Evolutionary conservation across 2,329 filamentous ascomycete genomes (phyloP).

Genomic region (Calcarisporium arbuscula): DNA sequence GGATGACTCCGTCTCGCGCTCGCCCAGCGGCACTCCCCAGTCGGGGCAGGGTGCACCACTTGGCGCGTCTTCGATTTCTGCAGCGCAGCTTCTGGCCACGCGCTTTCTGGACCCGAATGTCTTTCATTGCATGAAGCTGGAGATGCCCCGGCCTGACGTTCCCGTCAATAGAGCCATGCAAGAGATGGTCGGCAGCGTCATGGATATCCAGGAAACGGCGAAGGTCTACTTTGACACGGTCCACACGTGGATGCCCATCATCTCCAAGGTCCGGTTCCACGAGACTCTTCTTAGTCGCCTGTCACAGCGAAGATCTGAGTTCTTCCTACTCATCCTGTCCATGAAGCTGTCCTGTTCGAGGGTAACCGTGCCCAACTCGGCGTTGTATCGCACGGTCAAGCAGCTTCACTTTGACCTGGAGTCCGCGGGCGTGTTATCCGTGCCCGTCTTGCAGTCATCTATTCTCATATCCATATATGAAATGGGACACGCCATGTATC

Average conservation of each 20-base stretch:
- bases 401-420: conserved; percentile 7
- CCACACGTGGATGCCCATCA: conserved; percentile 12
- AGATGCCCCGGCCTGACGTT: conserved; percentile 5
- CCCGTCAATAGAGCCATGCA: too few species aligned
- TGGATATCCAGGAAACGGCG: conserved; percentile 8
- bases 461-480: conserved; percentile 9
- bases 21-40: too few species aligned
- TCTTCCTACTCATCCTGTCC: conserved; percentile 8
- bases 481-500: conserved; percentile 9
- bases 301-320: conserved; percentile 2
- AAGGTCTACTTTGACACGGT: conserved; percentile 9
- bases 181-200: conserved; percentile 5
- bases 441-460: conserved; percentile 9
- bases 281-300: conserved; percentile 5
- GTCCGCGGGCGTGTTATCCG: conserved; percentile 6
- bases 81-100: neutral
- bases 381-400: conserved; percentile 8
- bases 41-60: too few species aligned
- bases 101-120: conserved; percentile 5
- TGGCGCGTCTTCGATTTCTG: neutral
- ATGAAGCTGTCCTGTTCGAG: conserved; percentile 7
- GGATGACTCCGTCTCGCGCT: too few species aligned
- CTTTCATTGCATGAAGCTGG: conserved; percentile 3
- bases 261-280: conserved; percentile 7
- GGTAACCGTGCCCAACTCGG: conserved; percentile 2